Percentiles rank a stretch among this genome's conserved stretches.
These are phyloP conservation scores for Amphirosellinia nigrospora DNA, from an alignment of 495 filamentous ascomycete genomes.

Conservation along the genomic window DNA sequence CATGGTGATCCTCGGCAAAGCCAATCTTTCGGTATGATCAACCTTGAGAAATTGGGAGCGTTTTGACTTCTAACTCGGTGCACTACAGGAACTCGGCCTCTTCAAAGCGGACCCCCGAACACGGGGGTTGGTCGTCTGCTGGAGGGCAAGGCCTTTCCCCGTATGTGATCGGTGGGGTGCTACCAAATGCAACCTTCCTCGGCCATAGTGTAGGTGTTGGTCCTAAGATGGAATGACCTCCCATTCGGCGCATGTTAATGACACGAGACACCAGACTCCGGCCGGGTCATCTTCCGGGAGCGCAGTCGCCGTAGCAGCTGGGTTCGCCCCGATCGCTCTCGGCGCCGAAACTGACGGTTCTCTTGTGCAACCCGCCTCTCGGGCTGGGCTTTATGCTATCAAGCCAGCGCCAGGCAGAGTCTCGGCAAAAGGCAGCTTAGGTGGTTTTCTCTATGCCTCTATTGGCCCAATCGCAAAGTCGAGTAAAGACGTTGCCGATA, in stretches of 20 bases:
- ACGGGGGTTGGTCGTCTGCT: neutral
- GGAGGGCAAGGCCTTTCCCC: neutral
- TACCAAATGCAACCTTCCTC: neutral
- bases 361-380: neutral
- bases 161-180: neutral
- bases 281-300: neutral
- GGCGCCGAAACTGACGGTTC: neutral
- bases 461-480: neutral
- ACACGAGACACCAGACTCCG: too few relatives aligned
- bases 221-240: too few relatives aligned
- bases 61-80: neutral
- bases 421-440: neutral
- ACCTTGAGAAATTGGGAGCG: neutral
- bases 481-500: neutral
- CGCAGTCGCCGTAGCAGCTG: neutral
- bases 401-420: neutral
- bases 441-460: neutral
- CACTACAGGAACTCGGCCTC: neutral
- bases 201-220: neutral
- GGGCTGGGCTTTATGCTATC: neutral
- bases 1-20: neutral
- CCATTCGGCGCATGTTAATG: too few relatives aligned
- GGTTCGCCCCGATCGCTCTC: neutral
- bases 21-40: neutral
- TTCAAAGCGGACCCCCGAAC: neutral